Base-by-base conservation (phyloP, 2,329 filamentous ascomycete species). In the Diaporthe destruens region DNA sequence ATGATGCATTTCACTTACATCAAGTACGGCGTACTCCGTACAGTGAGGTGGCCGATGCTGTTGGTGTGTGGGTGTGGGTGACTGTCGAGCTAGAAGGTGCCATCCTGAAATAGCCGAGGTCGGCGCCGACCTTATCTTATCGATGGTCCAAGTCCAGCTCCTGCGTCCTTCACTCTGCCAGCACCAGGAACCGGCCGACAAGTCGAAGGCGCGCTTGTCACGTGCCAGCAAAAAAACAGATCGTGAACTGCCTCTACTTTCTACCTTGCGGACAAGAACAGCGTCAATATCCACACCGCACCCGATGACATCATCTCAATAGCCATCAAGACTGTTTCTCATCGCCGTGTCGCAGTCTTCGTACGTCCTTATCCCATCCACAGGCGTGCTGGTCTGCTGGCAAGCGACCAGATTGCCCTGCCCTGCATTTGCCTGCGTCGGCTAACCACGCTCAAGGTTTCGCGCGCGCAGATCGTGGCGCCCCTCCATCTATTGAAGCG, bases 401-500 rank as follows among this genome's bases (percentile, higher is more conserved):
- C 49, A 49, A 67, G 63, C 68, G 68, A 70, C 47, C 47, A 47
- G 36, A 8, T 51, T 32, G 25, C 44, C 20, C 20, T 32, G 25
- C 44, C 20, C 20, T 32, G 44, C 29, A 44, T 18, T 65, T 65
- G 47, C 47, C 61, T n/a, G 47, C 55, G 18, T 44, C 47, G 39
- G 68, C 68, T 70, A 61, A 70, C 16, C 68, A 70, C 68, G 68
- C 68, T 34, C 34, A 54, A 70, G 68, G 44, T 39, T 39, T 20
- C 61, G 61, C 61, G 61, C 68, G 56, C 56, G 68, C 56, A 70
- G 68, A 80, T 74, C 78, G 78, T 82, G 80, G 81, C 81, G 80
- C 81, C 80, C 59, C 75, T 81, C 72, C 79, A 81, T 75, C 78
- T 80, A 67, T 74, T 70, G 68, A 78, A 77, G 77, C 77, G 78